A percentile compares a stretch with the other conserved stretches of the same genome.
These are phyloP conservation scores for Phytophthora sansomeana DNA, from an alignment of 352 stramenopile genomes.

Conservation along the genomic window DNA sequence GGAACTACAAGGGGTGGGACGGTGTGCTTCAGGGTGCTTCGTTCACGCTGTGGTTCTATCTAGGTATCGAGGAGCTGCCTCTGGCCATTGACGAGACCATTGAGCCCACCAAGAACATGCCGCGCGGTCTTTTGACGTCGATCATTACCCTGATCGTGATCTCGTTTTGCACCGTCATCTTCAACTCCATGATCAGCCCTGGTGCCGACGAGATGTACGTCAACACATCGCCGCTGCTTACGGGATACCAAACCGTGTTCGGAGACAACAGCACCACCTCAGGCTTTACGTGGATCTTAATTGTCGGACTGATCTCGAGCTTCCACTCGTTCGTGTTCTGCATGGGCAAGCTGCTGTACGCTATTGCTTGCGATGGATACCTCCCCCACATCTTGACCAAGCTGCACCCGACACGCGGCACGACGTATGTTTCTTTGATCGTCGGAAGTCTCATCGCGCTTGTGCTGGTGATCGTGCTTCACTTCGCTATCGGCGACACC, in stretches of 20 bases:
- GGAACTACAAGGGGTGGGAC: conserved; percentile 62
- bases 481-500: conserved; percentile 63
- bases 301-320: conserved; percentile 63
- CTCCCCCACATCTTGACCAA: conserved; percentile 59
- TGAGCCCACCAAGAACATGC: conserved; percentile 70
- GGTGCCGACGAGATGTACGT: conserved; percentile 54
- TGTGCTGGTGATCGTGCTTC: conserved; percentile 49
- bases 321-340: conserved; percentile 83
- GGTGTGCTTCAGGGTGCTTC: conserved; percentile 60
- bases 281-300: conserved; percentile 67
- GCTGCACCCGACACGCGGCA: conserved; percentile 52
- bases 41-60: conserved; percentile 74
- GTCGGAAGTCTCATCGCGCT: conserved; percentile 48
- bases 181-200: conserved; percentile 66
- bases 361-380: no score
- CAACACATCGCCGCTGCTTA: conserved; percentile 55
- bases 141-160: conserved; percentile 62
- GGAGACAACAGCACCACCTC: conserved; percentile 63
- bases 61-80: conserved; percentile 71
- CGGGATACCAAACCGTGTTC: conserved; percentile 66
- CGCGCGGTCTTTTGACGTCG: conserved; percentile 52
- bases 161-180: conserved; percentile 65
- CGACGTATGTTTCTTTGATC: conserved; percentile 54
- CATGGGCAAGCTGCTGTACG: conserved; percentile 71
- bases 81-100: conserved; percentile 73